A percentile compares a stretch with the other conserved stretches of the same genome.
Evolutionary conservation across 331 rosid genomes (phyloP).

Genomic region (Arachis monticola): DNA sequence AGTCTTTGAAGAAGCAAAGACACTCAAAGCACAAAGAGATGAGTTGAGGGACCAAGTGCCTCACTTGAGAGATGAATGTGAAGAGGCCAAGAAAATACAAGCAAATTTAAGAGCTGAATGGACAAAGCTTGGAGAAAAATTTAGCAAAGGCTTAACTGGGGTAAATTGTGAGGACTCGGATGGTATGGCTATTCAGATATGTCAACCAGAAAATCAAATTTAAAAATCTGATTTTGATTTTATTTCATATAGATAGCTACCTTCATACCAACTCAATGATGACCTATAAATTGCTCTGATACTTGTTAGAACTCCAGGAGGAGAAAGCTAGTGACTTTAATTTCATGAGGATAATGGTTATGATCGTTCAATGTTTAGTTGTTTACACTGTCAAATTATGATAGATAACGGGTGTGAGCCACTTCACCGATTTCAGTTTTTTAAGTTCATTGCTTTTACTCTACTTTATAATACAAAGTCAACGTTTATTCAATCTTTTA

Average conservation of each 20-base stretch:
- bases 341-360: slow-evolving; percentile 7
- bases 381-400: too few relatives aligned
- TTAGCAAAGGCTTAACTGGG: slow-evolving; percentile 36
- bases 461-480: too few relatives aligned
- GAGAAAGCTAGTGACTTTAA: slow-evolving; percentile 5
- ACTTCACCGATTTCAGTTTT: too few relatives aligned
- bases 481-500: too few relatives aligned
- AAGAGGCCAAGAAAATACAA: slow-evolving; percentile 55
- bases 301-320: slow-evolving; percentile 20
- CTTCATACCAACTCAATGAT: slow-evolving; percentile 33
- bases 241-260: slow-evolving; percentile 4
- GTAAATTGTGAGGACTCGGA: slow-evolving; percentile 33
- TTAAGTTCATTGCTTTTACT: too few relatives aligned
- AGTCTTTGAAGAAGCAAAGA: slow-evolving; percentile 52
- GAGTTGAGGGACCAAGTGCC: slow-evolving; percentile 55
- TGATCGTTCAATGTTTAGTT: too few relatives aligned
- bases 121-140: slow-evolving; percentile 55
- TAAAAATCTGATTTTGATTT: slow-evolving; percentile 32
- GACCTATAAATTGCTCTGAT: slow-evolving; percentile 31
- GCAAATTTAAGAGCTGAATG: slow-evolving; percentile 42
- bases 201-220: slow-evolving; percentile 28
- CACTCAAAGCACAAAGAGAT: slow-evolving; percentile 51
- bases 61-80: slow-evolving; percentile 42
- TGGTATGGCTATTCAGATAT: slow-evolving; percentile 29
- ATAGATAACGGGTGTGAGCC: too few relatives aligned